These are phyloP conservation scores for Apodospora peruviana DNA, from an alignment of 495 filamentous ascomycete genomes.

Conservation along the genomic window DNA sequence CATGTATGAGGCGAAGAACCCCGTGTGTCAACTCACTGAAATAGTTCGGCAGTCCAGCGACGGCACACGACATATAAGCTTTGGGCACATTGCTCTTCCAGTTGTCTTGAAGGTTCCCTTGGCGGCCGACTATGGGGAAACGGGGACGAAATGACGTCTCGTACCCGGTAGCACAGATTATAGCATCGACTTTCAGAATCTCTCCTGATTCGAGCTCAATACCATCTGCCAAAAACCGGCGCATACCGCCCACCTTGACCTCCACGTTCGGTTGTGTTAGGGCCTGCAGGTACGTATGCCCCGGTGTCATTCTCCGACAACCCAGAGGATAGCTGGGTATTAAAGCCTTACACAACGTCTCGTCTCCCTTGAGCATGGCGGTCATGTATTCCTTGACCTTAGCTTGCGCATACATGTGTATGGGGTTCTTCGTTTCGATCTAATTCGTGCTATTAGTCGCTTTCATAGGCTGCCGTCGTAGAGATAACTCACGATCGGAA, in stretches of 20 bases:
- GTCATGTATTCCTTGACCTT: conserved; percentile 39
- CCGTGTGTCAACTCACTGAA: conserved; percentile 31
- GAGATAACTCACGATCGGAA: conserved; percentile 36
- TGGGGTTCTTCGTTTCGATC: conserved; percentile 28
- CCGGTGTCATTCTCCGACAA: conserved; percentile 64
- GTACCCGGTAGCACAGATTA: conserved; percentile 70
- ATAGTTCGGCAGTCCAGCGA: conserved; percentile 41
- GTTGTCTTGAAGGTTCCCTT: conserved; percentile 41
- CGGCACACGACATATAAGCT: conserved; percentile 43
- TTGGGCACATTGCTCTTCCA: conserved; percentile 31
- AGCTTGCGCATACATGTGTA: conserved; percentile 28
- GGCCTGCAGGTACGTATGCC: conserved; percentile 61
- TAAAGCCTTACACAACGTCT: conserved; percentile 43
- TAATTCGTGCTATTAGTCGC: neutral
- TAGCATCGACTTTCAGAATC: conserved; percentile 51
- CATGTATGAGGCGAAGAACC: neutral
- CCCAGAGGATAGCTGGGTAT: conserved; percentile 62
- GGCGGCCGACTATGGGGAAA: conserved; percentile 53
- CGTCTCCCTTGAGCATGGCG: conserved; percentile 37
- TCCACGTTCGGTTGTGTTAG: conserved; percentile 55
- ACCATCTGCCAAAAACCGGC: conserved; percentile 51
- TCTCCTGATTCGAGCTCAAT: conserved; percentile 53
- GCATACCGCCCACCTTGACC: conserved; percentile 52
- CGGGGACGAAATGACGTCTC: conserved; percentile 56
- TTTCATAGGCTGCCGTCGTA: neutral